Base-by-base conservation (phyloP, 108 stramenopile species). In the Fragilariopsis cylindrus region DNA sequence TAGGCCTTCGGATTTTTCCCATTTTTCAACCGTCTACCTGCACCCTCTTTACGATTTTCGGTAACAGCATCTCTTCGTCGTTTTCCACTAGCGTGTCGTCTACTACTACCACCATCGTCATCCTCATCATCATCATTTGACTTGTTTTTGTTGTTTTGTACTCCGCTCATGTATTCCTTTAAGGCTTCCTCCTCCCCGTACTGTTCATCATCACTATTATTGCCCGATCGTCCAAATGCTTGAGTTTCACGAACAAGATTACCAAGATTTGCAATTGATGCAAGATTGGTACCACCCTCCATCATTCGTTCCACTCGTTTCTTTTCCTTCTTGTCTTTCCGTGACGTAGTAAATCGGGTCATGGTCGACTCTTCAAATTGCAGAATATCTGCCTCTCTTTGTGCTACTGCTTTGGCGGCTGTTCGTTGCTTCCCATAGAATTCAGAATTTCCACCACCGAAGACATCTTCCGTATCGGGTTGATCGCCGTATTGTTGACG, bases 391-490 rank as follows among this genome's bases (percentile, higher is more conserved):
- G 79, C 84, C 56, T 92, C 83, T 45, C 78, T 78, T 67, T 83
- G 81, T 13, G 88, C 88, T 52, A 92, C 63, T 8, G 84, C 72
- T 30, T 84, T 80, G 3, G 94, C 82, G n/a, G 82, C 81, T 67
- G 88, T 85, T 13, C 84, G 75, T 60, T 92, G 89, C 69, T 86
- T 84, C 12, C 92, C 92, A 9, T 88, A 81, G 63, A 81, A 58
- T 42, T 69, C 72, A 42, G 65, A 60, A 43, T 81, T 80, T 47
- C 88, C 82, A 11, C 92, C 94, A 19, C 95, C 95, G 56, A 86
- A 87, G n/a, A 87, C 79, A 76, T 96, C 95, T 70, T 96, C 92
- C 67, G 89, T 89, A 72, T 96, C 95, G 7, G 91, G 95, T 45
- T 85, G 87, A 70, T 93, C 92, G 5, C 88, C 90, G 76, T 83